A percentile compares a stretch with the other conserved stretches of the same genome.
These are phyloP conservation scores for Ploettnerulaceae sp. DNA, from an alignment of 2,329 filamentous ascomycete species.

Conservation along the genomic window DNA sequence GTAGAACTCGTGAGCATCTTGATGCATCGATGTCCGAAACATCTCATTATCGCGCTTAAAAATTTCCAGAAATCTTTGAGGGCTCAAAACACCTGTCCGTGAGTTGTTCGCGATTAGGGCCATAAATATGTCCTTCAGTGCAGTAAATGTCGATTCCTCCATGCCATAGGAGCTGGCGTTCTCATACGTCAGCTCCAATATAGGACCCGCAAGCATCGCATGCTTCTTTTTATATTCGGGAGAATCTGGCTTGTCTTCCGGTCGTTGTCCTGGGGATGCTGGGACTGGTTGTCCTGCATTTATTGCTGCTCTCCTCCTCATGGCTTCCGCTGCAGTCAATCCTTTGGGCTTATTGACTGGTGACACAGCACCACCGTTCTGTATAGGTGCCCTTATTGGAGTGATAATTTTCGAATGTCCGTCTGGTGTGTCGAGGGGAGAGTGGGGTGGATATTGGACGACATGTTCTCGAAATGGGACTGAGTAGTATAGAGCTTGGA, in stretches of 20 bases:
- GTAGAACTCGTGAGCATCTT: slow-evolving; percentile 96
- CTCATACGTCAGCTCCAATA: slow-evolving; percentile 78
- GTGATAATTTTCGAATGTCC: slow-evolving; percentile 55
- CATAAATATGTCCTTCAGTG: slow-evolving; percentile 93
- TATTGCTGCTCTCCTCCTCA: slow-evolving; percentile 52
- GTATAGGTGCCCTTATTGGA: slow-evolving; percentile 44
- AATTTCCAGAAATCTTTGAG: slow-evolving; percentile 88
- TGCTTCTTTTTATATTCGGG: slow-evolving; percentile 98
- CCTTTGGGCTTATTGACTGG: slow-evolving; percentile 47
- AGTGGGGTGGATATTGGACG: slow-evolving; percentile 77
- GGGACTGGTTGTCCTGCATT: slow-evolving; percentile 50
- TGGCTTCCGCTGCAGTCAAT: slow-evolving; percentile 50
- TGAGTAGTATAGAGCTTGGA: slow-evolving; percentile 96
- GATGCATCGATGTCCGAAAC: slow-evolving; percentile 96
- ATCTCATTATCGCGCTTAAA: slow-evolving; percentile 93
- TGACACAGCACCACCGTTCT: slow-evolving; percentile 43
- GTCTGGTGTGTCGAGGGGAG: slow-evolving; percentile 65
- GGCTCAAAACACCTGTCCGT: slow-evolving; percentile 85
- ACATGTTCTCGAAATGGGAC: slow-evolving; percentile 90
- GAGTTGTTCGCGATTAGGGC: slow-evolving; percentile 76
- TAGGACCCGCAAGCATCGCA: slow-evolving; percentile 80
- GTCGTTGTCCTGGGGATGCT: slow-evolving; percentile 48
- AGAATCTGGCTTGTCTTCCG: slow-evolving; percentile 90
- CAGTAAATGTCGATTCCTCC: slow-evolving; percentile 91
- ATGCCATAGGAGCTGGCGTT: slow-evolving; percentile 80